These are phyloP conservation scores for Agaricus sinodeliciosus DNA, from an alignment of 768 basidiomycete species.

Conservation along the genomic window DNA sequence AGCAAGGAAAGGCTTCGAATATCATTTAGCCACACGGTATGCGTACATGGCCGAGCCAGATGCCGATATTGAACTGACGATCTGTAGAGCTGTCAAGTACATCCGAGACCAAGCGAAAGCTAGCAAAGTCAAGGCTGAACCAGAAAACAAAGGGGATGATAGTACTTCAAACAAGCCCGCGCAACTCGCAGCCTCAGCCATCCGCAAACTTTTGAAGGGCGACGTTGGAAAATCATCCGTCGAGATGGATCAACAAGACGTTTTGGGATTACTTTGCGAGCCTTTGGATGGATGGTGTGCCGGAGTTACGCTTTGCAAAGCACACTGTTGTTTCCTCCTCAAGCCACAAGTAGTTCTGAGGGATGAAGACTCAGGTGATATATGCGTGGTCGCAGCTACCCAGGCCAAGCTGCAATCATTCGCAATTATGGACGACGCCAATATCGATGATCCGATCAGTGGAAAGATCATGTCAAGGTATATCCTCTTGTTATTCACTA, in stretches of 20 bases:
- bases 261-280: slow-evolving; percentile 32
- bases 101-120: slow-evolving; percentile 75
- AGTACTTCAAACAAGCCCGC: slow-evolving; percentile 37
- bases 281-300: slow-evolving; percentile 70
- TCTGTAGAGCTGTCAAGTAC: slow-evolving; percentile 72
- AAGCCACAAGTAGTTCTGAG: slow-evolving; percentile 86
- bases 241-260: slow-evolving; percentile 23
- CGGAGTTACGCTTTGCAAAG: slow-evolving; percentile 60
- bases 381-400: slow-evolving; percentile 71
- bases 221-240: slow-evolving; percentile 45
- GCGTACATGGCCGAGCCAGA: slow-evolving; percentile 13
- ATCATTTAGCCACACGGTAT: slow-evolving; percentile 82
- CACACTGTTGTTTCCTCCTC: slow-evolving; percentile 78
- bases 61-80: neutral
- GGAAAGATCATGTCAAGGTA: slow-evolving; percentile 84
- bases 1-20: slow-evolving; percentile 72
- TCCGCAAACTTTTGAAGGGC: slow-evolving; percentile 58
- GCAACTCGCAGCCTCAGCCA: slow-evolving; percentile 58
- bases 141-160: slow-evolving; percentile 20
- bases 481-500: slow-evolving; percentile 11
- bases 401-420: slow-evolving; percentile 76
- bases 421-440: slow-evolving; percentile 72
- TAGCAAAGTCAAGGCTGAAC: slow-evolving; percentile 20
- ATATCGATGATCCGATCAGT: slow-evolving; percentile 77
- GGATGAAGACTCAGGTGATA: slow-evolving; percentile 45